These are phyloP conservation scores for Sungouiozyma ichnusensis DNA, from an alignment of 805 yeast genomes.

Conservation along the genomic window DNA sequence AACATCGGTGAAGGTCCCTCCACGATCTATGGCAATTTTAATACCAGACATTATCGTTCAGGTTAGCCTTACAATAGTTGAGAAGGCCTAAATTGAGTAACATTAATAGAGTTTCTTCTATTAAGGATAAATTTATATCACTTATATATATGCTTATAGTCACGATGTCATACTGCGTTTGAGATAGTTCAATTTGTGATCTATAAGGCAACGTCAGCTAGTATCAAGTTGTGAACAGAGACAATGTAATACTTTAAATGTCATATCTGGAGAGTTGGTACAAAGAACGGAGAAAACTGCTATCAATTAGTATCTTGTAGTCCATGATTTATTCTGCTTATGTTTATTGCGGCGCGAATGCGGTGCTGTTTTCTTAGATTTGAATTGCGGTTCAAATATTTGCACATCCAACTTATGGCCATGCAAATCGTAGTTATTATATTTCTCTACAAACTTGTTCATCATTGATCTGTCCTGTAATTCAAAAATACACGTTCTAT, in stretches of 20 bases:
- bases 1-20: slow-evolving; percentile 89
- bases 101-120: too few relatives aligned
- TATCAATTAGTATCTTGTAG: not conserved
- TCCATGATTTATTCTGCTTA: not conserved
- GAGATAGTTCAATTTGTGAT: too few relatives aligned
- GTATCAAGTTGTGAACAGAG: too few relatives aligned
- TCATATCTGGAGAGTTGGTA: too few relatives aligned
- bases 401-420: slow-evolving; percentile 15
- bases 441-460: slow-evolving; percentile 17
- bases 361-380: not conserved
- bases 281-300: too few relatives aligned
- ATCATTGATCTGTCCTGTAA: slow-evolving; percentile 13
- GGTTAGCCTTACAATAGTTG: too few relatives aligned
- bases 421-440: slow-evolving; percentile 17
- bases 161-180: too few relatives aligned
- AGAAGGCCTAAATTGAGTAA: too few relatives aligned
- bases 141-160: not conserved
- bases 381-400: slow-evolving; percentile 8
- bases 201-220: too few relatives aligned
- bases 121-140: too few relatives aligned
- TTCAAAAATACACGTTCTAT: slow-evolving; percentile 24
- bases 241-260: too few relatives aligned
- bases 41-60: slow-evolving; percentile 5
- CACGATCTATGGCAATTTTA: slow-evolving; percentile 46
- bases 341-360: not conserved